Conservation (phyloP, 495 filamentous ascomycete species). For the Xylaria telfairii region DNA sequence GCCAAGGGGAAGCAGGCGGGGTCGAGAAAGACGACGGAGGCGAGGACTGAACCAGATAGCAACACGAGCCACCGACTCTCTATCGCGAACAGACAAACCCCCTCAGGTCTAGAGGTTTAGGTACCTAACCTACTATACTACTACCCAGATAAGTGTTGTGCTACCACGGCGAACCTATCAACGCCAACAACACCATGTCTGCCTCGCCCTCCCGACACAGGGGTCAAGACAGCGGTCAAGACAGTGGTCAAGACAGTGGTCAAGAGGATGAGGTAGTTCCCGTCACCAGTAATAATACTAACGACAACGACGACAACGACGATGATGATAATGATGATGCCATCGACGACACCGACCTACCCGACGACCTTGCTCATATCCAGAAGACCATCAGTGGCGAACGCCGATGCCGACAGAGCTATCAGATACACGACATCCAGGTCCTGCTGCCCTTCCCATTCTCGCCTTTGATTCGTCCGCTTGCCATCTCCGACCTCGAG, state of each 20-base stretch:
- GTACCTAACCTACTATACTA: too few relatives aligned
- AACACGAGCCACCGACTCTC: background rate
- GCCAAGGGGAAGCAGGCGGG: background rate
- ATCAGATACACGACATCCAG: constrained; percentile 18
- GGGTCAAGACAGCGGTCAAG: background rate
- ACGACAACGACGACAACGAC: constrained; percentile 28
- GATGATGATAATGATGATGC: constrained; percentile 26
- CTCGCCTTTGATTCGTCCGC: constrained; percentile 69
- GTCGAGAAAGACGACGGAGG: background rate
- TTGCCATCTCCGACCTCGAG: constrained; percentile 76
- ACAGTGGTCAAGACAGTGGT: background rate
- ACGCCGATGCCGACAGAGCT: constrained; percentile 17
- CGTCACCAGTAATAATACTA: background rate
- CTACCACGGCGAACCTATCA: background rate
- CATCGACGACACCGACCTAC: constrained; percentile 32
- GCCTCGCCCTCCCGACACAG: constrained; percentile 1
- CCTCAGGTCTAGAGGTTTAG: too few relatives aligned
- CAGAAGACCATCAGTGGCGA: constrained; percentile 24
- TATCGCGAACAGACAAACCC: background rate
- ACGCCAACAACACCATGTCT: background rate
- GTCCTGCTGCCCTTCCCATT: constrained; percentile 43
- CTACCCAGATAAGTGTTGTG: background rate
- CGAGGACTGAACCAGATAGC: background rate
- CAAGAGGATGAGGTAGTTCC: background rate
- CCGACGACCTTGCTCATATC: constrained; percentile 23